phyloP scores from a whole-genome alignment of 148 eudicot genomes.

The Rhododendron vialii region DNA sequence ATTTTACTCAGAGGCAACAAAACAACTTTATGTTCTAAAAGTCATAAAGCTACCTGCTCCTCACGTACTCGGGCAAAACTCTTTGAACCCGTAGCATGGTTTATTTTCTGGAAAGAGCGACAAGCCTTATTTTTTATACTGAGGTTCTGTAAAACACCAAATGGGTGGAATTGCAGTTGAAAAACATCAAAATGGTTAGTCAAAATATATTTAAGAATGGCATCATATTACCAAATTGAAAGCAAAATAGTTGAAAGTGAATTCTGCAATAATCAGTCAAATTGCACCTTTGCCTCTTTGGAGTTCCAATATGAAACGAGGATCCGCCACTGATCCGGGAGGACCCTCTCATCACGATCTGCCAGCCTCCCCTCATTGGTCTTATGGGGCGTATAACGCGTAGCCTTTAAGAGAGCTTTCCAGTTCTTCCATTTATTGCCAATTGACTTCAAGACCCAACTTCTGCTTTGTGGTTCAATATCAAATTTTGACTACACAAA shows the following conservation, averaged over 20 bases:
- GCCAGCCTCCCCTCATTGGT: constrained; percentile 40
- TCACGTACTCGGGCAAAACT: constrained; percentile 42
- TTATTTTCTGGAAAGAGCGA: constrained; percentile 20
- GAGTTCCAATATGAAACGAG: constrained; percentile 35
- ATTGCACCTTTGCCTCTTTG: constrained; percentile 25
- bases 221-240: neutral
- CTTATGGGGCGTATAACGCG: constrained; percentile 24
- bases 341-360: constrained; percentile 43
- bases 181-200: neutral
- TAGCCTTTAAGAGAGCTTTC: constrained; percentile 24
- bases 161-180: neutral
- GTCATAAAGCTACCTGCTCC: constrained; percentile 25
- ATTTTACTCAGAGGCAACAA: neutral
- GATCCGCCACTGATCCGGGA: constrained; percentile 37
- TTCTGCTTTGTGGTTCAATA: constrained; percentile 28
- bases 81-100: constrained; percentile 35
- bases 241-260: constrained; percentile 6
- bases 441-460: constrained; percentile 34
- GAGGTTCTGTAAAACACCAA: constrained; percentile 15
- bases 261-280: neutral
- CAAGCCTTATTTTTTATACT: constrained; percentile 24
- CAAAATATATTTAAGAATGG: neutral
- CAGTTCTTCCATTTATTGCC: constrained; percentile 32
- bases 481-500: constrained; percentile 28
- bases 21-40: neutral